These are phyloP conservation scores for Agastache rugosa DNA, from an alignment of 257 asterid genomes.

Conservation along the genomic window DNA sequence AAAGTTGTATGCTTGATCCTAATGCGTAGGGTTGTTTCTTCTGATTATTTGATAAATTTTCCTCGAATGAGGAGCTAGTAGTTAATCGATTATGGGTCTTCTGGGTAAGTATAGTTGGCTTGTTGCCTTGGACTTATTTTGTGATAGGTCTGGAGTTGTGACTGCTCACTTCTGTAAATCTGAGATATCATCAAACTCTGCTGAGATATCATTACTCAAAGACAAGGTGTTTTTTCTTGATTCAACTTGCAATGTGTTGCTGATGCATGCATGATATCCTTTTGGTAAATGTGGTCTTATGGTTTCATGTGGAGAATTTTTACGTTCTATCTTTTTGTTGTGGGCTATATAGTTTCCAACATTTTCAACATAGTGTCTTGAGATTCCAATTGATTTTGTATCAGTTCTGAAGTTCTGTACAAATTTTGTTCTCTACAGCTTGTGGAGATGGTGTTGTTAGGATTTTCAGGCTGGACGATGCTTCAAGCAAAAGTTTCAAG, in stretches of 20 bases:
- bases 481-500: slow-evolving; percentile 95
- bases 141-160: background rate
- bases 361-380: slow-evolving; percentile 19
- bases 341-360: slow-evolving; percentile 20
- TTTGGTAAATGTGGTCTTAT: background rate
- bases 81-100: background rate
- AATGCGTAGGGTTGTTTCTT: background rate
- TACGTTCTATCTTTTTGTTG: background rate
- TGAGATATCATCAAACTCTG: background rate
- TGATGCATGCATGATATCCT: slow-evolving; percentile 19
- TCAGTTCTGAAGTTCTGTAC: slow-evolving; percentile 17
- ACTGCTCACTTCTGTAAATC: slow-evolving; percentile 13
- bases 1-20: background rate
- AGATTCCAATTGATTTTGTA: slow-evolving; percentile 9
- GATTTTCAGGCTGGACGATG: slow-evolving; percentile 96
- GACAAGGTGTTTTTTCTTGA: background rate
- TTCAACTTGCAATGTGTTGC: background rate
- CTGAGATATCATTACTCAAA: background rate
- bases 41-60: background rate
- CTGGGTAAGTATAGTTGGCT: too few species aligned
- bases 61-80: slow-evolving; percentile 14
- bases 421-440: slow-evolving; percentile 55
- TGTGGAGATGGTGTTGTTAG: slow-evolving; percentile 90
- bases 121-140: background rate
- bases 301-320: background rate